Evolutionary conservation across 2,329 filamentous ascomycete genomes (phyloP), one percentile per base, ranked within the genome.

Genomic region (Escovopsis sp.): DNA sequence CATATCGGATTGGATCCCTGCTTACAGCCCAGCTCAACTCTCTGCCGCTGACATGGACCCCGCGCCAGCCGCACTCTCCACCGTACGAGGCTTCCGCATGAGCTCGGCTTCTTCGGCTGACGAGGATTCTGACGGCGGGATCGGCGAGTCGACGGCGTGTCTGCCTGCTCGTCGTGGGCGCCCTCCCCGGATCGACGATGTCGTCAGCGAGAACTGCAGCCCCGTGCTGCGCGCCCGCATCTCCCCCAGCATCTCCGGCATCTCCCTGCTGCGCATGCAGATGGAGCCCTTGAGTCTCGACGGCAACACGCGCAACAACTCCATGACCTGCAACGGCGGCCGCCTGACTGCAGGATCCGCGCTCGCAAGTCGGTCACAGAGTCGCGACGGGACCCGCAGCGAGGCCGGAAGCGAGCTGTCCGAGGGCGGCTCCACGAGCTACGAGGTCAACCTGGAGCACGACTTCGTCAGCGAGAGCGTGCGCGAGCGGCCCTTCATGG

Each of bases 381-480:
- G 69, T 43, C 72, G 71, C 34, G 69, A 71, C 37, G 70, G 67
- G 40, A 61, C 64, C 38, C 62, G 60, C 35, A 70, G 65, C 44
- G 65, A 67, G 37, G 60, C 60, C 31, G 63, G 62, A 52, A 74
- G 61, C 48, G 68, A 62, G 47, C 70, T 68, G 45, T 87, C 80
- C 1, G 81, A 88, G 48, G 70, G 72, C 18, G 61, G 56, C 14
- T 66, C 65, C 52, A 81, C 82, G 35, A 82, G 77, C 51, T 94
- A 94, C 52, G 83, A 94, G 58, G 76, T 94, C 43, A 74, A 74
- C 35, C 67, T 94, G 27, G 81, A 90, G 45, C 62, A 84, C 42
- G 87, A 94, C 53, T 94, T 93, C 48, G 69, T 84, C 40, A 90
- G 82, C 53, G 70, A 74, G 48, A 72, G 66, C 45, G 60, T 72